These are phyloP conservation scores for Candolleomyces aberdarensis DNA, from an alignment of 768 basidiomycete species.

Conservation along the genomic window DNA sequence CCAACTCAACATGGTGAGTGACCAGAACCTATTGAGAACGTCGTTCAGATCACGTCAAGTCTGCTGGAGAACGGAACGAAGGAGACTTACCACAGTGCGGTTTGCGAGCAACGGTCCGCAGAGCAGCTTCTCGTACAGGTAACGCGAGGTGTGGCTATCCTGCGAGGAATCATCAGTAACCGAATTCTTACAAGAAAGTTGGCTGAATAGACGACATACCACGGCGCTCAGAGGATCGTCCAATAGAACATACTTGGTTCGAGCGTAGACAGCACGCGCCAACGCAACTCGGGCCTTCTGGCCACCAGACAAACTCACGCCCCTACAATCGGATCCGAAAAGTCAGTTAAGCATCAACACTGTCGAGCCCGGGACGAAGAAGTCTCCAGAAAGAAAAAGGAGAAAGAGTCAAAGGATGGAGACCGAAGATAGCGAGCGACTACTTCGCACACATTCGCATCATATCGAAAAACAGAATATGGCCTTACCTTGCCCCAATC, in stretches of 20 bases:
- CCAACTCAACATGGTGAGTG: conserved; percentile 82
- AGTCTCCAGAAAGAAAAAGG: background rate
- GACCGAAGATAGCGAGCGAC: no score
- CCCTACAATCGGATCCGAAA: conserved; percentile 31
- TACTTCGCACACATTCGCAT: no score
- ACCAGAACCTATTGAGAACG: conserved; percentile 54
- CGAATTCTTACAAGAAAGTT: background rate
- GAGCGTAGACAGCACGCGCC: conserved; percentile 78
- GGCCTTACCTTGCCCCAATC: conserved; percentile 63
- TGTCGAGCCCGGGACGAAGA: background rate
- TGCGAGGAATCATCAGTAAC: background rate
- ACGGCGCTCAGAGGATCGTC: conserved; percentile 85
- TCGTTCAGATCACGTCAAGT: background rate
- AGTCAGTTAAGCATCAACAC: background rate
- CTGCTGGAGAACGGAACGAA: background rate
- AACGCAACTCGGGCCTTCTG: conserved; percentile 84
- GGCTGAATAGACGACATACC: conserved; percentile 36
- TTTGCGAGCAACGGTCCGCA: conserved; percentile 29
- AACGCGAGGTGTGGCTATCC: conserved; percentile 34
- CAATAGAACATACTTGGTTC: conserved; percentile 65
- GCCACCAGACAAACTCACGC: conserved; percentile 76
- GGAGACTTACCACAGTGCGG: conserved; percentile 28
- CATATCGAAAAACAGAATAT: background rate
- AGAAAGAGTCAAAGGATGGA: background rate
- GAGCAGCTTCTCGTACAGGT: conserved; percentile 29